phyloP scores from a whole-genome alignment of 2,329 filamentous ascomycete species.

The Teratosphaeria destructans region DNA sequence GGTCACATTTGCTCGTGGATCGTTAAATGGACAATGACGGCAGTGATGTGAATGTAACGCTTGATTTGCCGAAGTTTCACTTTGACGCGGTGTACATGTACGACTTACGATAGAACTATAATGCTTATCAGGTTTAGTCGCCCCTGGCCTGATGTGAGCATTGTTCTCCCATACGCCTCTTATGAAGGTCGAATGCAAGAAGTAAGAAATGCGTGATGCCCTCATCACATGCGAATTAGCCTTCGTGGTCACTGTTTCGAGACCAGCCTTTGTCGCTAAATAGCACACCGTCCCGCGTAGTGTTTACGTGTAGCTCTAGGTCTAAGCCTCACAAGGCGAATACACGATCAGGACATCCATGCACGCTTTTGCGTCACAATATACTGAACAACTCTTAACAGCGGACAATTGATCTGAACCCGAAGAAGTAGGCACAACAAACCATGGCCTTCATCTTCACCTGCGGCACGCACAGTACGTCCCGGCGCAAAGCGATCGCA shows the following conservation, averaged over 20 bases:
- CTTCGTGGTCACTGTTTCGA: background rate
- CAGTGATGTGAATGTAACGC: background rate
- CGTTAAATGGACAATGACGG: background rate
- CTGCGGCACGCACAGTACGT: slow-evolving; percentile 39
- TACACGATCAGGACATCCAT: background rate
- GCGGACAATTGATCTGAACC: background rate
- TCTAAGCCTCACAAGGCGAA: background rate
- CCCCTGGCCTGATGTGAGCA: too few species aligned
- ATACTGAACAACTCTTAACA: background rate
- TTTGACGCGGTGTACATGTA: too few species aligned
- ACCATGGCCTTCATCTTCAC: slow-evolving; percentile 37
- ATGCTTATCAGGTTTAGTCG: too few species aligned
- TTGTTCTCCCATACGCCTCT: too few species aligned
- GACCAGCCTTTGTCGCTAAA: background rate
- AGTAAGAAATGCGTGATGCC: too few species aligned
- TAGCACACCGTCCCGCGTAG: background rate
- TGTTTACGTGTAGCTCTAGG: background rate
- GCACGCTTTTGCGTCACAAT: too few species aligned
- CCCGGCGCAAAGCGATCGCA: background rate
- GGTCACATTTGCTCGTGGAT: background rate
- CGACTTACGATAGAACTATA: too few species aligned
- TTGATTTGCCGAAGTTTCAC: background rate
- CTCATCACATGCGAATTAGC: background rate
- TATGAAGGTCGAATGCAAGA: too few species aligned
- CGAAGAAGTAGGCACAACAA: background rate